Conservation (phyloP, 2,329 filamentous ascomycete species). For the Xylaria polymorpha region DNA sequence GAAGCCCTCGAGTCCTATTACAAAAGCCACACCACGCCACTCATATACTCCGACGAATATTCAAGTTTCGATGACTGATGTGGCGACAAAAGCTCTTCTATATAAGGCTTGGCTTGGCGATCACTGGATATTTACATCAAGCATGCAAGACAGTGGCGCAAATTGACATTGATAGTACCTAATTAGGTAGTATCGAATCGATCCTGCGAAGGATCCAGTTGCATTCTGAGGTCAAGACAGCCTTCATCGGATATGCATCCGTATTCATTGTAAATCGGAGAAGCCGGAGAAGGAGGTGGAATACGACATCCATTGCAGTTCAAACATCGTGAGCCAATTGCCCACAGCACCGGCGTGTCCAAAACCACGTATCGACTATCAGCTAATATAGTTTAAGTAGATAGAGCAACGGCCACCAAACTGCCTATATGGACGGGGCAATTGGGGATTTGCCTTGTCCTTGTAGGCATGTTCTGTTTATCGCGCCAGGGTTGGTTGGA, state of each 20-base stretch:
- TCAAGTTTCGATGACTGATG: conserved; percentile 5
- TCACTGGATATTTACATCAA: not conserved
- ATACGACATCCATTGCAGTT: not conserved
- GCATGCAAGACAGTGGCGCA: not conserved
- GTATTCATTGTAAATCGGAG: not conserved
- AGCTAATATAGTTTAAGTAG: not conserved
- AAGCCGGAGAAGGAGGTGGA: not conserved
- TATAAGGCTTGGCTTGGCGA: not conserved
- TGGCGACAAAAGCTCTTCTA: not conserved
- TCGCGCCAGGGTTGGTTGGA: not conserved
- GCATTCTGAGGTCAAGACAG: conserved; percentile 4
- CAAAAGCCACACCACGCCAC: conserved; percentile 15
- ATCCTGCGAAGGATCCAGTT: conserved; percentile 5
- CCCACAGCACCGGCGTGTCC: too few relatives aligned
- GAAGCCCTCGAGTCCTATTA: not conserved
- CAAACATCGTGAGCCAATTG: not conserved
- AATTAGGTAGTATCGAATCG: not conserved
- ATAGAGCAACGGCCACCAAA: too few relatives aligned
- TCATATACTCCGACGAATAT: not conserved
- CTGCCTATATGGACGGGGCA: not conserved
- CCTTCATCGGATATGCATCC: not conserved
- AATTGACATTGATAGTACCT: not conserved
- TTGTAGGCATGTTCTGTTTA: not conserved
- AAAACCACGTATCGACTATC: not conserved
- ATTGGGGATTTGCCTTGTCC: not conserved